Conservation (phyloP, 177 flowering plant genomes). For the Vitis hybrid region DNA sequence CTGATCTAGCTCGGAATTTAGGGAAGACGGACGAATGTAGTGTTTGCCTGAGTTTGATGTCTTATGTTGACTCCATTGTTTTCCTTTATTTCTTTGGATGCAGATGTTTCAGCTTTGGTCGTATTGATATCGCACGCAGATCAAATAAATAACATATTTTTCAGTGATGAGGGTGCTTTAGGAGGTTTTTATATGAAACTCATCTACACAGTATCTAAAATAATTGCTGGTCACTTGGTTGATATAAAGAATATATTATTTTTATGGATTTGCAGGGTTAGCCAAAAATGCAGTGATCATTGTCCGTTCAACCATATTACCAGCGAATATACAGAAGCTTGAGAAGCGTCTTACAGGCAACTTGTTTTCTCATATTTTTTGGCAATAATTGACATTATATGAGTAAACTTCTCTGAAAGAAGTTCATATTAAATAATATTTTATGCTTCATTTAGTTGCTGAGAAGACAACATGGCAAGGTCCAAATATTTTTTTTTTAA, state of each 20-base stretch:
- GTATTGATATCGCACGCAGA: constrained; percentile 40
- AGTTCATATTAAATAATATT: not conserved
- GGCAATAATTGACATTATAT: constrained; percentile 2
- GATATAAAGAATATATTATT: not conserved
- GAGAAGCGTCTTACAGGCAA: constrained; percentile 68
- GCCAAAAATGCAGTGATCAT: constrained; percentile 51
- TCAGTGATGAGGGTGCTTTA: constrained; percentile 45
- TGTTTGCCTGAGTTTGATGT: not conserved
- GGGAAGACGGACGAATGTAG: no score
- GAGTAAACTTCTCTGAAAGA: not conserved
- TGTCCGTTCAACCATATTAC: constrained; percentile 52
- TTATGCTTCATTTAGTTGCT: not conserved
- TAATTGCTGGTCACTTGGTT: constrained; percentile 3
- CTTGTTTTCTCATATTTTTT: constrained; percentile 5
- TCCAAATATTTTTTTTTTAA: not conserved
- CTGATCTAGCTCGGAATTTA: no score
- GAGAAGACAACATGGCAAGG: not conserved
- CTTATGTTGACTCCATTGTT: not conserved
- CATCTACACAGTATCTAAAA: constrained; percentile 3
- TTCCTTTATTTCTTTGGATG: constrained; percentile 20
- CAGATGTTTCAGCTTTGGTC: constrained; percentile 68
- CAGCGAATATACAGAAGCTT: constrained; percentile 47
- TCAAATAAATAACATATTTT: constrained; percentile 46
- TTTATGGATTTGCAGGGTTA: constrained; percentile 48
- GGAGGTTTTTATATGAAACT: constrained; percentile 41